Evolutionary conservation across 108 stramenopile species (phyloP).

Genomic region (Skeletonema tropicum): DNA sequence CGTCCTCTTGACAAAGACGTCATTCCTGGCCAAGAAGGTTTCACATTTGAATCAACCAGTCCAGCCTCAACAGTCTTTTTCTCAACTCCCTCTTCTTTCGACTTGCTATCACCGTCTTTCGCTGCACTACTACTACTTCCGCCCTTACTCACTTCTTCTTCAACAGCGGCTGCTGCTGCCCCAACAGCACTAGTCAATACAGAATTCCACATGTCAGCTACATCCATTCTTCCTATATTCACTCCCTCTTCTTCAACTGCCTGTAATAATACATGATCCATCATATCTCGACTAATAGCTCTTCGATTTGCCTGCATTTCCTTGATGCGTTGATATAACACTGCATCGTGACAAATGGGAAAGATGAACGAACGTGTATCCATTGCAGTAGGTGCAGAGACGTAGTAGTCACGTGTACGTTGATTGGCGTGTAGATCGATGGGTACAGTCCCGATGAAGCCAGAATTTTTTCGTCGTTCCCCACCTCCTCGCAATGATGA

Average conservation of each 20-base stretch:
- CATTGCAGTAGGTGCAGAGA: slow-evolving; percentile 59
- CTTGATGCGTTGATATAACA: slow-evolving; percentile 68
- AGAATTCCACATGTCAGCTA: slow-evolving; percentile 36
- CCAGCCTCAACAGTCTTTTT: slow-evolving; percentile 52
- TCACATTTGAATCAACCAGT: slow-evolving; percentile 51
- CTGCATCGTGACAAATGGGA: slow-evolving; percentile 84
- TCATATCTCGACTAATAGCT: slow-evolving; percentile 57
- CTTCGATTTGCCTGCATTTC: slow-evolving; percentile 70
- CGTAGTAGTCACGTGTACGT: slow-evolving; percentile 63
- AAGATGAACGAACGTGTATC: slow-evolving; percentile 79
- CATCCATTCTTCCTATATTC: slow-evolving; percentile 27
- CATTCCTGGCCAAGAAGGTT: slow-evolving; percentile 70
- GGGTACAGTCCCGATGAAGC: slow-evolving; percentile 52
- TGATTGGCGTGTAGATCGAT: slow-evolving; percentile 65
- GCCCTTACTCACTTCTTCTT: slow-evolving; percentile 38
- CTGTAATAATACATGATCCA: slow-evolving; percentile 54
- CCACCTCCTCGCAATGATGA: slow-evolving; percentile 13
- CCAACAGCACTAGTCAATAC: slow-evolving; percentile 15
- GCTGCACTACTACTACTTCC: slow-evolving; percentile 28
- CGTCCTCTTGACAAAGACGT: slow-evolving; percentile 50
- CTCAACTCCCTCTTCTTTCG: slow-evolving; percentile 26
- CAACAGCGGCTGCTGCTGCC: not conserved
- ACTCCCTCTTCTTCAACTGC: slow-evolving; percentile 60
- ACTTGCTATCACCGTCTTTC: slow-evolving; percentile 14
- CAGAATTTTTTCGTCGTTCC: slow-evolving; percentile 40